Base-by-base conservation (phyloP, 108 stramenopile species). In the Pinguiococcus pyrenoidosus region DNA sequence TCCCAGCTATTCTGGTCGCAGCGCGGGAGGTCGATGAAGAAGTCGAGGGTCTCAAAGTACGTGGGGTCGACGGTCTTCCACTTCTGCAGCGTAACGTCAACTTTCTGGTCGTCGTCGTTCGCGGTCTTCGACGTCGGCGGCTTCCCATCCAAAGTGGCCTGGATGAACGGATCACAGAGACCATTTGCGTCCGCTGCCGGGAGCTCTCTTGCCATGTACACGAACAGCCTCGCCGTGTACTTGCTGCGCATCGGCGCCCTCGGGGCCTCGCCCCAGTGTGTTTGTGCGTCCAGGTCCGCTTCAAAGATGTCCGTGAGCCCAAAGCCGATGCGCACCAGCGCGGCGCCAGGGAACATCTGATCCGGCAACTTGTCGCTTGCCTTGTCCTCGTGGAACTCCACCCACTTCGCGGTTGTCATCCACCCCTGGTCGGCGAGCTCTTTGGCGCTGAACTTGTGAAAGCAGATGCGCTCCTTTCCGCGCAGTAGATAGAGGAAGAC, bases 181-280 rank as follows among this genome's bases (percentile, higher is more conserved):
- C 76, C 76, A 36, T 69, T 63, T 12, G 29, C n/a, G 46, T 77
- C 76, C 1, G 64, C 54, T 0, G 76, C 66, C 5, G 76, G 76
- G 3, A 77, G 40, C 30, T 71, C 29, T 20, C 63, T 39, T 0
- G 46, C 72, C 46, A 66, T 51, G 66, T 68, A 74, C 18, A 68
- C 14, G 32, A n/a, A n/a, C n/a, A n/a, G n/a, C n/a, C n/a, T n/a
- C n/a, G n/a, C n/a, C n/a, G n/a, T n/a, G n/a, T n/a, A n/a, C n/a
- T n/a, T n/a, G n/a, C n/a, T n/a, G n/a, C n/a, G n/a, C n/a, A n/a
- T n/a, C n/a, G n/a, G n/a, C n/a, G n/a, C n/a, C n/a, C n/a, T n/a
- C n/a, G n/a, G n/a, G n/a, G n/a, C n/a, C n/a, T n/a, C n/a, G n/a
- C n/a, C n/a, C n/a, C n/a, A n/a, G n/a, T n/a, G n/a, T n/a, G n/a